Evolutionary conservation across 73 alveolate species (phyloP), one percentile per base, ranked within the genome.

Genomic region (Paraurostyla sp.): DNA sequence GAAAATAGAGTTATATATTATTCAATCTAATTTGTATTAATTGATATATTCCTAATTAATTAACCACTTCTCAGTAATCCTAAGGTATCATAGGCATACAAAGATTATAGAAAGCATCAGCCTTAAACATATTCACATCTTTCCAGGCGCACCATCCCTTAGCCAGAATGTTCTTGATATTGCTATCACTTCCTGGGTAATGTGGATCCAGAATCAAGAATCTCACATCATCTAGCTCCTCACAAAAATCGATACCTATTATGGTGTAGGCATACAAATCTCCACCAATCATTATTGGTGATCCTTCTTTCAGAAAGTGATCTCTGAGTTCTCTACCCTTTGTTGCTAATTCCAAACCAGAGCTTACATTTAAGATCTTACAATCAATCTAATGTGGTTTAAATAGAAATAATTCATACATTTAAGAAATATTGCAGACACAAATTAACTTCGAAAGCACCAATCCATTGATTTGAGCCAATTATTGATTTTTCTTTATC

Each of bases 241-340:
- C 99, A 84, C 84, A 80, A 76, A 94, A 92, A 46, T 96, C 99
- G n/a, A 97, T 93, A 13, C 99, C 99, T 52, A 97, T 89, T 32
- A 97, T 94, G 16, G 99, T 96, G 76, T 96, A 92, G 42, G 99
- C 99, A 71, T 83, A 91, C 2, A 93, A 93, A n/a, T 98, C 99
- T 22, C 99, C 99, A 29, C 99, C 99, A 38, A 97, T 96, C 99
- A 97, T 97, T 27, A 97, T 95, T 0, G 99, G 99, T 35, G 98
- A 86, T 22, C 98, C 98, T 88, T 96, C 95, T 49, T 88, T 91
- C 25, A 84, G 84, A 91, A 97, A 97, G 88, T 97, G 99, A 23
- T 91, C 92, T 50, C 95, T 83, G 46, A 97, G 91, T 91, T 96
- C 98, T 25, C 96, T 81, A 32, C 92, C 95, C 91, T 95, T 92